A percentile compares a stretch with the other conserved stretches of the same genome.
Conservation (phyloP, 331 rosid species). For the Ulmus americana region DNA sequence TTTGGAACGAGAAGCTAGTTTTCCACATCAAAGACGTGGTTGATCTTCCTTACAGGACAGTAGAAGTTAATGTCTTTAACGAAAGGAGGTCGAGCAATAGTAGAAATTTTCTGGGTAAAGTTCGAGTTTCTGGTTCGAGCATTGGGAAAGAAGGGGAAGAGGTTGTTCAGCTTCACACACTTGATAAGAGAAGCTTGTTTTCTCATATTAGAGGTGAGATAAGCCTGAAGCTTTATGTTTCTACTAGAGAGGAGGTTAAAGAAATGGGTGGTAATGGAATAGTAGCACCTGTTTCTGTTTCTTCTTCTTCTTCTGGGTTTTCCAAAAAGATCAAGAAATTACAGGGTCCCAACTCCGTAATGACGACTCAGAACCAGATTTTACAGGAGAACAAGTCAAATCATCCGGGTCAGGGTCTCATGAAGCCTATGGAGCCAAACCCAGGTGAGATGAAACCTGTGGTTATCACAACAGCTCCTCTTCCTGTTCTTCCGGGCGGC, state of each 20-base stretch:
- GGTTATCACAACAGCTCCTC: slow-evolving; percentile 27
- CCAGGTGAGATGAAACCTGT: slow-evolving; percentile 37
- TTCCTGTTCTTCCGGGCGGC: slow-evolving; percentile 17
- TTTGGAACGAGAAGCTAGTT: slow-evolving; percentile 56
- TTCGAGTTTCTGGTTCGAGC: slow-evolving; percentile 47
- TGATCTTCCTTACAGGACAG: slow-evolving; percentile 51
- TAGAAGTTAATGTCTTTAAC: slow-evolving; percentile 50
- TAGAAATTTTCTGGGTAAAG: slow-evolving; percentile 51
- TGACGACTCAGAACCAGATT: slow-evolving; percentile 30
- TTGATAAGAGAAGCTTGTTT: slow-evolving; percentile 53
- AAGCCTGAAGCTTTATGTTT: slow-evolving; percentile 45
- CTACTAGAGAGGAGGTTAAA: slow-evolving; percentile 25
- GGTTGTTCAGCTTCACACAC: slow-evolving; percentile 31
- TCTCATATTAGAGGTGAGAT: slow-evolving; percentile 59
- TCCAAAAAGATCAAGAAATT: slow-evolving; percentile 41
- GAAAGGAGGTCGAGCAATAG: slow-evolving; percentile 43
- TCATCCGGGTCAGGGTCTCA: slow-evolving; percentile 19
- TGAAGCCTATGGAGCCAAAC: slow-evolving; percentile 35
- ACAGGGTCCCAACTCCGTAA: slow-evolving; percentile 30
- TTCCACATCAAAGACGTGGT: slow-evolving; percentile 35
- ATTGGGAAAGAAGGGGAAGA: slow-evolving; percentile 41
- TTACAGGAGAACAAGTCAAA: slow-evolving; percentile 24
- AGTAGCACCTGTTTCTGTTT: slow-evolving; percentile 13
- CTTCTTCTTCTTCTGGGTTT: slow-evolving; percentile 24
- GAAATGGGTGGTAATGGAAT: slow-evolving; percentile 24